phyloP scores from a whole-genome alignment of 2,329 filamentous ascomycete species.

The Colletotrichum costaricense region DNA sequence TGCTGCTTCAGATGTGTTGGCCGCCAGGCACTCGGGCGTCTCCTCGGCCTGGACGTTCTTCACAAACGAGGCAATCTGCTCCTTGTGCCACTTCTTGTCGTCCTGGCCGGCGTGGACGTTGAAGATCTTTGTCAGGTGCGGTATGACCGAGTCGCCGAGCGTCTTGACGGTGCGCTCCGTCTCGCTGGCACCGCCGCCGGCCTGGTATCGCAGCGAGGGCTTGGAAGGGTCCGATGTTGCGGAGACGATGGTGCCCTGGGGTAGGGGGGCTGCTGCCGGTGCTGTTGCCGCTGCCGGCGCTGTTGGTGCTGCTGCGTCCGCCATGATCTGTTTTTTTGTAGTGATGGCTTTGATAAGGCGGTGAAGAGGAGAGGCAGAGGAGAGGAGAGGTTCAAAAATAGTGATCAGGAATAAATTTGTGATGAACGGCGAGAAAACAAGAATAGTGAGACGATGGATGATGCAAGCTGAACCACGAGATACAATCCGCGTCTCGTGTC shows the following conservation, averaged over 20 bases:
- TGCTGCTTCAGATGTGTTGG: conserved; percentile 37
- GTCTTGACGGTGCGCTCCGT: conserved; percentile 53
- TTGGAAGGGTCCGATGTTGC: not conserved
- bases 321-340: conserved; percentile 7
- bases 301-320: conserved; percentile 12
- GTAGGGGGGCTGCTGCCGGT: not conserved
- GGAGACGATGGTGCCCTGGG: not conserved
- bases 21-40: conserved; percentile 19
- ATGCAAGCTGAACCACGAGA: conserved; percentile 21
- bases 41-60: conserved; percentile 56
- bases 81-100: conserved; percentile 56
- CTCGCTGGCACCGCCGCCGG: conserved; percentile 60
- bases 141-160: conserved; percentile 52
- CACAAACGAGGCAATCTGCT: conserved; percentile 59
- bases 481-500: conserved; percentile 19
- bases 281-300: not conserved
- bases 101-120: conserved; percentile 53
- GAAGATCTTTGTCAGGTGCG: conserved; percentile 60
- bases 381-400: not conserved
- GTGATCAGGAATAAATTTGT: not conserved
- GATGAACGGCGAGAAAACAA: not conserved
- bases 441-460: conserved; percentile 19
- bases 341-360: conserved; percentile 1
- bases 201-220: conserved; percentile 43
- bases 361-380: not conserved